phyloP scores from a whole-genome alignment of 129 eudicot genomes.

The Tagetes erecta region DNA sequence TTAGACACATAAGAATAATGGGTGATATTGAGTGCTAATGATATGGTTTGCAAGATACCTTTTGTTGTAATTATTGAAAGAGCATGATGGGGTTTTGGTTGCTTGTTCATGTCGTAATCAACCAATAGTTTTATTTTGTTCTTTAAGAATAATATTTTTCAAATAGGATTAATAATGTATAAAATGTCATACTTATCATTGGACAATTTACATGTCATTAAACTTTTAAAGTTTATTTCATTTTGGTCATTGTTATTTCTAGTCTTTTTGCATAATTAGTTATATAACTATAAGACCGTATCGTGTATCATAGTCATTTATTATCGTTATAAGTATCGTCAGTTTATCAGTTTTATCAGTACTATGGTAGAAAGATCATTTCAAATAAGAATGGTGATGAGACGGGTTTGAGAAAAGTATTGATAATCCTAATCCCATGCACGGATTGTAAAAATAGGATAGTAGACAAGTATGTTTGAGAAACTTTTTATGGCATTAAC shows the following conservation, averaged over 20 bases:
- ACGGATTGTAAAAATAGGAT: too few species aligned
- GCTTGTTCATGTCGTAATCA: slow-evolving; percentile 32
- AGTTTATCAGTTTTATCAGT: not conserved
- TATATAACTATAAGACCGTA: too few species aligned
- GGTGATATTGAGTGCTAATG: slow-evolving; percentile 29
- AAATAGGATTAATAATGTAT: not conserved
- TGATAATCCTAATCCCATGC: too few species aligned
- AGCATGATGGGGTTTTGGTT: slow-evolving; percentile 32
- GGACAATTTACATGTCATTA: not conserved
- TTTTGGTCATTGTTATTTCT: not conserved
- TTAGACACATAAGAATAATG: slow-evolving; percentile 29
- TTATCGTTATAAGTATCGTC: not conserved
- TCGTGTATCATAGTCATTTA: too few species aligned
- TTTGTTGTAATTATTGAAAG: slow-evolving; percentile 33
- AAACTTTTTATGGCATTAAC: not conserved
- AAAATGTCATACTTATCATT: not conserved
- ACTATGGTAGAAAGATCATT: not conserved
- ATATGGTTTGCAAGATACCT: slow-evolving; percentile 32
- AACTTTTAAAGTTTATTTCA: not conserved
- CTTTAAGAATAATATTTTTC: not conserved
- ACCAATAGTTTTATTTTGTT: slow-evolving; percentile 7
- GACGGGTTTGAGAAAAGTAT: too few species aligned
- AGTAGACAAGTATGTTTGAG: not conserved
- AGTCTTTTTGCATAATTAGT: too few species aligned
- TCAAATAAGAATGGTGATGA: too few species aligned